Base-by-base conservation (phyloP, 768 basidiomycete genomes). In the Leccinum pellstonianum region DNA sequence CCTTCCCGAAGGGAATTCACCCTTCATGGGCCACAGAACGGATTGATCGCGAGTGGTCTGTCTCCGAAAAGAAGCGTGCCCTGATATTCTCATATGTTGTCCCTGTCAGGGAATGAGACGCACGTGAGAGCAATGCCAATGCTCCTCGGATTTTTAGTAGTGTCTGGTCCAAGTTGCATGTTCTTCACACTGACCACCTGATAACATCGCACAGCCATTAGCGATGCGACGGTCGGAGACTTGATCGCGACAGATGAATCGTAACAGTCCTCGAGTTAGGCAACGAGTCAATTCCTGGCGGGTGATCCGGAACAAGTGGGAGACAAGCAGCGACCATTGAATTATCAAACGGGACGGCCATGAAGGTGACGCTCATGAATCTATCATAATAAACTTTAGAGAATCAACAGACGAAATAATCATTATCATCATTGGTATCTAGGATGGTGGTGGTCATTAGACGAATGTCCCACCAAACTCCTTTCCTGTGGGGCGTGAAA, bases 401-500 rank as follows among this genome's bases (percentile, higher is more conserved):
- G 60, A 70, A 62, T 56, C 66, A 66, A 68, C 67, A 64, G 63
- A 59, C 25, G 63, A 17, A 68, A 71, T 69, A 65, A 72, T 67
- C 62, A 66, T 66, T 71, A 69, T 80, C 76, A 81, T 76, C 76
- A 81, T 76, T 77, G 77, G 76, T 82, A 82, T 82, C 80, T 79
- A 79, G 71, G 69, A 62, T 75, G 77, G 63, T 75, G 77, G 63
- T 80, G 80, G 68, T 77, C 77, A 75, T 76, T 76, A 65, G 80
- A 77, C 61, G 80, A 74, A 62, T 76, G 76, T 65, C 80, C 80
- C 69, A 81, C 79, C 70, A 82, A 63, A 62, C 71, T 76, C 73
- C 81, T 78, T 65, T 82, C 82, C 69, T 82, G 81, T 43, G 68
- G 61, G 72, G 68, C 57, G 70, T 74, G 62, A 70, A 60, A 69